A percentile compares a stretch with the other conserved stretches of the same genome.
These are phyloP conservation scores for Eimeria mitis DNA, from an alignment of 169 alveolate genomes.

Conservation along the genomic window DNA sequence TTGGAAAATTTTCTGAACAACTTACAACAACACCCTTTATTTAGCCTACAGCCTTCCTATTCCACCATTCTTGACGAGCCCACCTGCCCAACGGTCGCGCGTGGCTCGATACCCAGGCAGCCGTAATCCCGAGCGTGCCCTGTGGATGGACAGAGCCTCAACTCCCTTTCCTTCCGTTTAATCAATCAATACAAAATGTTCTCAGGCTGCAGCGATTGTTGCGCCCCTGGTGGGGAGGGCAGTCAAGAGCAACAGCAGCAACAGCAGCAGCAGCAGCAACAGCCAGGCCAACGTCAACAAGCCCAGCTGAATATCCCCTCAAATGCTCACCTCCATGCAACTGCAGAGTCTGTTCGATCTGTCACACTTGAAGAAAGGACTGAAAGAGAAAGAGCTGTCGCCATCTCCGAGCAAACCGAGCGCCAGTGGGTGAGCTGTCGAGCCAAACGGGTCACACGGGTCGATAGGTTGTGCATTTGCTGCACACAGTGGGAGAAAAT, in stretches of 20 bases:
- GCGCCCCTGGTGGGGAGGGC: slow-evolving; percentile 75
- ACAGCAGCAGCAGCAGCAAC: slow-evolving; percentile 62
- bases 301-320: slow-evolving; percentile 66
- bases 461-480: background rate
- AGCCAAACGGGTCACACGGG: background rate
- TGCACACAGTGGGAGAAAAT: background rate
- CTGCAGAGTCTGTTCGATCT: slow-evolving; percentile 76
- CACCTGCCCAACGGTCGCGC: slow-evolving; percentile 45
- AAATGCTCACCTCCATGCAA: slow-evolving; percentile 73
- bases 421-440: slow-evolving; percentile 86
- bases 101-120: slow-evolving; percentile 78
- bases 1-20: slow-evolving; percentile 2
- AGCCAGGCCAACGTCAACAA: slow-evolving; percentile 21
- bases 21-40: slow-evolving; percentile 15
- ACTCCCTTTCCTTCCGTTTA: slow-evolving; percentile 49
- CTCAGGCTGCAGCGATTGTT: slow-evolving; percentile 65
- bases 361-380: slow-evolving; percentile 83
- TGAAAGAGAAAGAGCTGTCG: slow-evolving; percentile 85
- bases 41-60: slow-evolving; percentile 20
- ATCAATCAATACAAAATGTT: slow-evolving; percentile 32
- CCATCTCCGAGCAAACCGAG: slow-evolving; percentile 85
- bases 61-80: slow-evolving; percentile 33
- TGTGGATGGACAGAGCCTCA: slow-evolving; percentile 61
- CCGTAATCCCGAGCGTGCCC: slow-evolving; percentile 41
- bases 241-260: slow-evolving; percentile 49